Conservation (phyloP, 2,329 filamentous ascomycete genomes). For the Beauveria medogensis region DNA sequence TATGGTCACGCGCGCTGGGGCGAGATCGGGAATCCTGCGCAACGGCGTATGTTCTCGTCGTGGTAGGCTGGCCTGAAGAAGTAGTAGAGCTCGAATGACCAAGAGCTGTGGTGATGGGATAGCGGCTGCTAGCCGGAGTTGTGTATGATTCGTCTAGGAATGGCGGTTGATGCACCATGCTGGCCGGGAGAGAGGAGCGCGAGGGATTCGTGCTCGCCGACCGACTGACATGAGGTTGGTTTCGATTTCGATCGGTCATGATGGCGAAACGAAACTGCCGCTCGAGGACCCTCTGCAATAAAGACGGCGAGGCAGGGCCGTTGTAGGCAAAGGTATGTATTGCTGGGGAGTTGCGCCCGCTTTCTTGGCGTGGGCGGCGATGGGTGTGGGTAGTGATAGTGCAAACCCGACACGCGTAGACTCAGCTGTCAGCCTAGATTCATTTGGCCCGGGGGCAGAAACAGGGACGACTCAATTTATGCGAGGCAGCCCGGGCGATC, state of each 20-base stretch:
- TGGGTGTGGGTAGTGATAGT: neutral
- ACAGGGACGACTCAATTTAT: neutral
- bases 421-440: neutral
- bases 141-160: constrained; percentile 48
- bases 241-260: constrained; percentile 42
- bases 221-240: constrained; percentile 32
- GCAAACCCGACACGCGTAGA: neutral
- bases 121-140: constrained; percentile 34
- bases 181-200: constrained; percentile 45
- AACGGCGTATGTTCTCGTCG: constrained; percentile 49
- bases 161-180: constrained; percentile 40
- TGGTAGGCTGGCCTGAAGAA: constrained; percentile 30
- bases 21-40: constrained; percentile 42
- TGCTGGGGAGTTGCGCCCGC: neutral
- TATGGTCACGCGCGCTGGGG: constrained; percentile 39
- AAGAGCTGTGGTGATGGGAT: constrained; percentile 24
- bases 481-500: neutral
- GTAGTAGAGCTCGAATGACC: constrained; percentile 26
- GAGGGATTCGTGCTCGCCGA: constrained; percentile 41
- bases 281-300: neutral
- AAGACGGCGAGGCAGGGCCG: neutral
- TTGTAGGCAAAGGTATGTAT: neutral
- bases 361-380: neutral
- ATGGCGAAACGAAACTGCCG: neutral
- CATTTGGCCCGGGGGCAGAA: neutral